Percentiles rank a stretch among this genome's conserved stretches.
phyloP scores from a whole-genome alignment of 768 basidiomycete genomes.

The Mycena pura region DNA sequence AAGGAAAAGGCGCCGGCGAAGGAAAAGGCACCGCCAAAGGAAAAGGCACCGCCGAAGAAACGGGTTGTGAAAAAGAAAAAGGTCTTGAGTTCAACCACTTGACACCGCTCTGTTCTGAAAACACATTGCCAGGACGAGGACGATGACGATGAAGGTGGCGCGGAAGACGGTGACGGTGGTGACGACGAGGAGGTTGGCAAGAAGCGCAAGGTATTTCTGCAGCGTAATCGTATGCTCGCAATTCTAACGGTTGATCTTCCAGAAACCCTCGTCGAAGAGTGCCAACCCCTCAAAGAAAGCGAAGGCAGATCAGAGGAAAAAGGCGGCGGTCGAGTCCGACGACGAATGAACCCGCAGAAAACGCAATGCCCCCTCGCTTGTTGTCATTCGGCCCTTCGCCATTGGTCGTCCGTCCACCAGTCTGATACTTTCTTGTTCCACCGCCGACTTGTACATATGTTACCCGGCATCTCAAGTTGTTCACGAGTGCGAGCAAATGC shows the following conservation, averaged over 20 bases:
- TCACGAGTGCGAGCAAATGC: no score
- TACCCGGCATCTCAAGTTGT: no score
- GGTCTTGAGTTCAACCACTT: slow-evolving; percentile 25
- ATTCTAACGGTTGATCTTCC: slow-evolving; percentile 8
- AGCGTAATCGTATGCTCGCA: not conserved
- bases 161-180: slow-evolving; percentile 53
- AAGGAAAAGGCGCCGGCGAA: slow-evolving; percentile 37
- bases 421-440: no score
- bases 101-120: not conserved
- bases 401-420: no score
- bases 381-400: no score
- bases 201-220: slow-evolving; percentile 70
- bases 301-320: slow-evolving; percentile 38
- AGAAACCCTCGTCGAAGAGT: slow-evolving; percentile 51
- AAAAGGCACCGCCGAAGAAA: slow-evolving; percentile 39
- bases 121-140: slow-evolving; percentile 31
- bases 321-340: not conserved
- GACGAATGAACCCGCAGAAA: no score
- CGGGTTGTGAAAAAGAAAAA: slow-evolving; percentile 46
- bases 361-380: no score
- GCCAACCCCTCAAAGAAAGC: slow-evolving; percentile 57
- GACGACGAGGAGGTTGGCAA: slow-evolving; percentile 56
- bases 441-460: no score
- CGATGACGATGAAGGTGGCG: slow-evolving; percentile 44
- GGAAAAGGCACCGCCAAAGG: slow-evolving; percentile 41